These are phyloP conservation scores for Typha latifolia DNA, from an alignment of 176 grass and related monocot genomes.

Conservation along the genomic window DNA sequence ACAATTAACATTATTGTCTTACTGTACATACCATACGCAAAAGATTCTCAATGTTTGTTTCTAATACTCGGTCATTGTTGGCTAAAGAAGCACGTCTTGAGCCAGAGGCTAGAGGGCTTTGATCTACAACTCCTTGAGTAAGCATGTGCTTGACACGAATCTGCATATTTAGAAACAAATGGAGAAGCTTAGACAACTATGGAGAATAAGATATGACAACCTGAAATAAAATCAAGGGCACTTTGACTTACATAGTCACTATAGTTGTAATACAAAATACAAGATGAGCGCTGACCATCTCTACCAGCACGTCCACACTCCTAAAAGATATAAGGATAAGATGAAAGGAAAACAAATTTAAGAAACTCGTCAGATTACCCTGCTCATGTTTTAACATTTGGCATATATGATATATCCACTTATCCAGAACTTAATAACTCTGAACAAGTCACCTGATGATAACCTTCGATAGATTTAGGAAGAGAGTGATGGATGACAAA, in stretches of 20 bases:
- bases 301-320: constrained; percentile 89
- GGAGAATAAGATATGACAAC: constrained; percentile 14
- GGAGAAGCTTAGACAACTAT: constrained; percentile 22
- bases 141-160: constrained; percentile 81
- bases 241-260: constrained; percentile 84
- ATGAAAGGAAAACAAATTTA: constrained; percentile 1
- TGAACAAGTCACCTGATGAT: constrained; percentile 65
- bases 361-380: background rate
- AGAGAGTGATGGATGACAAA: constrained; percentile 99
- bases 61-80: constrained; percentile 31
- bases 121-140: constrained; percentile 72
- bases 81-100: constrained; percentile 18
- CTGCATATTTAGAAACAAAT: constrained; percentile 28
- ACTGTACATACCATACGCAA: constrained; percentile 61
- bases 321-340: constrained; percentile 25
- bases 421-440: background rate
- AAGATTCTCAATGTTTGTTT: constrained; percentile 87
- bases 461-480: constrained; percentile 97
- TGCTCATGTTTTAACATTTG: background rate
- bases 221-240: constrained; percentile 4
- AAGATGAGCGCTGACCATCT: constrained; percentile 73
- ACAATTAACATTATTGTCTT: background rate
- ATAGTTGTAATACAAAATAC: constrained; percentile 77
- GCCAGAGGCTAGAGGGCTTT: constrained; percentile 22
- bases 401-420: background rate